phyloP scores from a whole-genome alignment of 2,329 filamentous ascomycete species.

The Camptophora hylomeconis region DNA sequence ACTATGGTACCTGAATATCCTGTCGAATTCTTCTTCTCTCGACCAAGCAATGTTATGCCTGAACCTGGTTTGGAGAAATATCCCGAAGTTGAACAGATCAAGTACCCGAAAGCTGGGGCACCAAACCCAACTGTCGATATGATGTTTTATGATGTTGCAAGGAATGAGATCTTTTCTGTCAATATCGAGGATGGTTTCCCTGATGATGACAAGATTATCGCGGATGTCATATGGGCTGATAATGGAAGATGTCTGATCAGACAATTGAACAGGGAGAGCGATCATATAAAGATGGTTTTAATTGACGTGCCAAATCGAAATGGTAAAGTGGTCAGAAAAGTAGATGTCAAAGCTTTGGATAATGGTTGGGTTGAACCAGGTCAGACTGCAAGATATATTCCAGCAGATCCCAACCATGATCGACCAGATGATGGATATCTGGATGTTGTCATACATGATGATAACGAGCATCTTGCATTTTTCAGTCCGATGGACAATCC shows the following conservation, averaged over 20 bases:
- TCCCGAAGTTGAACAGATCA: conserved; percentile 81
- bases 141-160: conserved; percentile 73
- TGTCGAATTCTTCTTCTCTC: conserved; percentile 81
- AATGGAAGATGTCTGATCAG: conserved; percentile 68
- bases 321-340: conserved; percentile 65
- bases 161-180: conserved; percentile 67
- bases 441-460: conserved; percentile 74
- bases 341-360: conserved; percentile 73
- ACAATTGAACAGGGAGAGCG: conserved; percentile 88
- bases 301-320: conserved; percentile 63
- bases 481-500: conserved; percentile 78
- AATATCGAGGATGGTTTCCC: conserved; percentile 63
- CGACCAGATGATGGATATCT: conserved; percentile 79
- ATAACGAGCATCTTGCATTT: conserved; percentile 84
- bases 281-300: conserved; percentile 74
- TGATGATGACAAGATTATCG: conserved; percentile 77
- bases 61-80: conserved; percentile 68
- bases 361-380: conserved; percentile 96
- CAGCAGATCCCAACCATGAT: conserved; percentile 64
- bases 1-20: conserved; percentile 82
- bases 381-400: conserved; percentile 72
- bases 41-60: conserved; percentile 63
- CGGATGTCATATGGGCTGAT: conserved; percentile 83
- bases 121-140: conserved; percentile 85
- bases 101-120: conserved; percentile 91